phyloP scores from a whole-genome alignment of 495 filamentous ascomycete species.

The Bryoglossum gracile region DNA sequence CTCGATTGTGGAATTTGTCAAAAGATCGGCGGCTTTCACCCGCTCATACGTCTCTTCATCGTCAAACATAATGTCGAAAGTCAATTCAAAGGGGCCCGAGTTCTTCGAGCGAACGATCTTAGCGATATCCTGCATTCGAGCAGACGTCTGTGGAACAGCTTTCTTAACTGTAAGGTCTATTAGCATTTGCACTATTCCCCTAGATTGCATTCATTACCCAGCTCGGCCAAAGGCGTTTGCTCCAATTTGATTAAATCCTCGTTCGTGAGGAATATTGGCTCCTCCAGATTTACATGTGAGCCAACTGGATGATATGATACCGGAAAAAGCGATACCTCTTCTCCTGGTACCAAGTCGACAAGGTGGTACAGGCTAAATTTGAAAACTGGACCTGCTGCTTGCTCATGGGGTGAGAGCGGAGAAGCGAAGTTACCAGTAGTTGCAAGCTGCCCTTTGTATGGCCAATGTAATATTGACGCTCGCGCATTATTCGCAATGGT shows the following conservation, averaged over 20 bases:
- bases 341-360: background rate
- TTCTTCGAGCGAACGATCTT: conserved; percentile 42
- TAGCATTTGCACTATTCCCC: background rate
- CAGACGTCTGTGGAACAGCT: conserved; percentile 1
- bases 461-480: conserved; percentile 32
- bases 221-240: background rate
- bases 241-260: background rate
- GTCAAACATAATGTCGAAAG: conserved; percentile 43
- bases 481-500: conserved; percentile 32
- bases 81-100: conserved; percentile 41
- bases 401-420: conserved; percentile 15
- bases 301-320: background rate
- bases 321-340: background rate
- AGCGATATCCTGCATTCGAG: conserved; percentile 34
- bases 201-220: background rate
- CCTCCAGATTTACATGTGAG: background rate
- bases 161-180: too few relatives aligned
- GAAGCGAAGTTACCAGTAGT: conserved; percentile 40
- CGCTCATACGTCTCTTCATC: conserved; percentile 25
- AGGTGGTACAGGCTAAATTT: background rate
- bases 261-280: background rate
- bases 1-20: too few relatives aligned
- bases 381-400: background rate
- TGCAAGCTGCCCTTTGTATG: conserved; percentile 37
- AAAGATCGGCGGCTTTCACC: conserved; percentile 28